Conservation (phyloP, 345 rosid species). For the Nephelium lappaceum region DNA sequence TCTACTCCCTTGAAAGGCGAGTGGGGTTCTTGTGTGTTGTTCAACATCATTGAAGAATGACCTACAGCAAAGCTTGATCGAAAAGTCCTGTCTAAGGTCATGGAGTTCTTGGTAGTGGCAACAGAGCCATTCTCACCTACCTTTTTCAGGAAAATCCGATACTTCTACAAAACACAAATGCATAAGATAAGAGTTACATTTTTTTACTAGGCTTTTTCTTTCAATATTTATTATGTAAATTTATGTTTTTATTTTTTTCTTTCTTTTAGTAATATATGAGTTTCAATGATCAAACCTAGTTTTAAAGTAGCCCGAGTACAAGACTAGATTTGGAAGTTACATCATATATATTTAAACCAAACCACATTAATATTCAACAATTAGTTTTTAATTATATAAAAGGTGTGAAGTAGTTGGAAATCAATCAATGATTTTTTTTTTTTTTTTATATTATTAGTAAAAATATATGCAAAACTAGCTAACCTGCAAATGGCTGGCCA, state of each 20-base stretch:
- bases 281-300: too few species aligned
- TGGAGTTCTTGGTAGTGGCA: constrained; percentile 6
- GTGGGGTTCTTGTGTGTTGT: constrained; percentile 6
- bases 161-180: constrained; percentile 51
- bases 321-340: too few species aligned
- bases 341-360: too few species aligned
- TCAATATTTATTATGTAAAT: too few species aligned
- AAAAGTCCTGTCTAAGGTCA: constrained; percentile 16
- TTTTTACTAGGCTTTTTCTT: too few species aligned
- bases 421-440: neutral
- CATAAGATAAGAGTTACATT: neutral
- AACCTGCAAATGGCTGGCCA: constrained; percentile 87
- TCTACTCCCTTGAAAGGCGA: neutral
- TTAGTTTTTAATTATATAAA: too few species aligned
- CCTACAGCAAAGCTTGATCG: constrained; percentile 38
- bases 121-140: constrained; percentile 37
- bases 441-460: neutral
- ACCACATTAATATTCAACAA: neutral
- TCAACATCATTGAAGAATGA: constrained; percentile 10
- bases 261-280: too few species aligned
- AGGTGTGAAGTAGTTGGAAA: neutral
- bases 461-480: neutral
- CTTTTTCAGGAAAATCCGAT: constrained; percentile 58
- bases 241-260: too few species aligned
- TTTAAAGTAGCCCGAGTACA: too few species aligned